Conservation (phyloP, 768 basidiomycete genomes). For the Tylopilus felleus region DNA sequence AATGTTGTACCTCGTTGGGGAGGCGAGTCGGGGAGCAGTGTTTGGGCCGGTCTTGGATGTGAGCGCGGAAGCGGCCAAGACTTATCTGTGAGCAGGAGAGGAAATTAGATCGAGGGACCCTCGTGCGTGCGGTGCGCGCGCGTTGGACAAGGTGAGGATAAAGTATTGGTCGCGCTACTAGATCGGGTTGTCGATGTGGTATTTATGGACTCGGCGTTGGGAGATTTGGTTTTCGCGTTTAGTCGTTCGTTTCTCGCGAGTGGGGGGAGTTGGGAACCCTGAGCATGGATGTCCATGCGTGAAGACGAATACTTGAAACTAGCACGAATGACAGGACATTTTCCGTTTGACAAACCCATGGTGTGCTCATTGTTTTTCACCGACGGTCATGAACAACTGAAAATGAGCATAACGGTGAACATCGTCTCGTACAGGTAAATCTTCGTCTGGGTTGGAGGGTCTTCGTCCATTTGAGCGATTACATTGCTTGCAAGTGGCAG, state of each 20-base stretch:
- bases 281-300: no score
- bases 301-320: no score
- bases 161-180: neutral
- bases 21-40: constrained; percentile 8
- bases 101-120: neutral
- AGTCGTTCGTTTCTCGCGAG: neutral
- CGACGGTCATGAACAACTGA: no score
- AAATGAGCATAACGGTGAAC: no score
- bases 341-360: no score
- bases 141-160: neutral
- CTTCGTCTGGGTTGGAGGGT: no score
- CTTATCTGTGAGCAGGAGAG: constrained; percentile 12
- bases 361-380: no score
- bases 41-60: neutral
- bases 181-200: neutral
- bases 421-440: no score
- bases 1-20: constrained; percentile 61
- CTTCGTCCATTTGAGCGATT: no score
- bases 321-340: no score
- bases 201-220: neutral
- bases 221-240: neutral
- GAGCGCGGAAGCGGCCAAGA: constrained; percentile 10
- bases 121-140: neutral
- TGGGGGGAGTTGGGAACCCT: no score
- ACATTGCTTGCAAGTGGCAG: no score